Evolutionary conservation across 129 eudicot species (phyloP).

Genomic region (Helichrysum umbraculigerum): DNA sequence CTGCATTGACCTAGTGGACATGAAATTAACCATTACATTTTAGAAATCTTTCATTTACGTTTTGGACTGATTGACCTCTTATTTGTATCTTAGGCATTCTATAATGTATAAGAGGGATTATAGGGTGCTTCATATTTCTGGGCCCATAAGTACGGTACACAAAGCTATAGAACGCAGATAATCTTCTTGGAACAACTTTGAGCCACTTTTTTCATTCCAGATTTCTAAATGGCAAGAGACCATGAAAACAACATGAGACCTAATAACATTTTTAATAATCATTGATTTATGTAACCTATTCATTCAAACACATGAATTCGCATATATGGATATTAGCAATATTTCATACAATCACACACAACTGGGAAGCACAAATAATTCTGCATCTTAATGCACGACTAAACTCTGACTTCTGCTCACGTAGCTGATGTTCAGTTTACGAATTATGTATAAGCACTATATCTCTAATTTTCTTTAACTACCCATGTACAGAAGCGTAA

Average conservation of each 20-base stretch:
- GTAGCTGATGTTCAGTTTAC: background rate
- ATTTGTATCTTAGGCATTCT: background rate
- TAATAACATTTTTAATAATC: background rate
- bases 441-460: background rate
- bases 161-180: background rate
- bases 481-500: slow-evolving; percentile 36
- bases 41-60: too few species aligned
- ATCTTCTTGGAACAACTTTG: background rate
- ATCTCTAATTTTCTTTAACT: background rate
- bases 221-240: background rate
- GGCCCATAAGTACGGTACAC: background rate
- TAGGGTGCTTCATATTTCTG: background rate
- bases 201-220: background rate
- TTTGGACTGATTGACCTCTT: too few species aligned
- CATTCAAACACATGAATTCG: slow-evolving; percentile 18
- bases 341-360: slow-evolving; percentile 1
- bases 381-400: background rate
- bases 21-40: too few species aligned
- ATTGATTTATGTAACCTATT: background rate
- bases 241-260: too few species aligned
- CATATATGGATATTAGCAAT: background rate
- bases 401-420: background rate
- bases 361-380: background rate
- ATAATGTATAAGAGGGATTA: background rate
- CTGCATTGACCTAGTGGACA: too few species aligned